Conservation (phyloP, 2,329 filamentous ascomycete genomes). For the Zymoseptoria passerinii region DNA sequence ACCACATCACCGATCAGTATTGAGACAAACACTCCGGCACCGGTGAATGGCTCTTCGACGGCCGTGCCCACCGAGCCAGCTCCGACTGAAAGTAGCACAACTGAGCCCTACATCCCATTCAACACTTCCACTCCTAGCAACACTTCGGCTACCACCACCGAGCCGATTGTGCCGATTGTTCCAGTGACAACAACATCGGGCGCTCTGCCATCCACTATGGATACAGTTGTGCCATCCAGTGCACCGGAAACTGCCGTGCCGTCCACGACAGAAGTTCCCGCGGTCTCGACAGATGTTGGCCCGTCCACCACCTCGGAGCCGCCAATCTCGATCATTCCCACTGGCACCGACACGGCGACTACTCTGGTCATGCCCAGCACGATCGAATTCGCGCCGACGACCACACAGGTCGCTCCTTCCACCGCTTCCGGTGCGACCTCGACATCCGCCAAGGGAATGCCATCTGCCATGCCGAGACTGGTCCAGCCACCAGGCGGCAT, state of each 20-base stretch:
- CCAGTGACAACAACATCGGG: not conserved
- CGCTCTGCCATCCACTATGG: not conserved
- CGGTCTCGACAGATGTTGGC: too few species aligned
- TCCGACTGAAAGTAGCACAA: not conserved
- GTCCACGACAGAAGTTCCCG: slow-evolving; percentile 1
- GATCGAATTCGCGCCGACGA: slow-evolving; percentile 50
- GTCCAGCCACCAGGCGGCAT: slow-evolving; percentile 62
- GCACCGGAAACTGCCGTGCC: slow-evolving; percentile 5
- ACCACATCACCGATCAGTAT: not conserved
- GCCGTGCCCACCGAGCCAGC: not conserved
- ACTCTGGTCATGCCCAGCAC: slow-evolving; percentile 50
- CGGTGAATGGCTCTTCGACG: not conserved
- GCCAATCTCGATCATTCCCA: slow-evolving; percentile 38
- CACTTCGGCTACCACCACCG: slow-evolving; percentile 2
- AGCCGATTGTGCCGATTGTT: not conserved
- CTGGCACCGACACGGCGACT: slow-evolving; percentile 39
- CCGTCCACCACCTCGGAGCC: slow-evolving; percentile 16
- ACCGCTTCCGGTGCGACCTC: slow-evolving; percentile 22
- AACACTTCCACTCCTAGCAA: slow-evolving; percentile 4
- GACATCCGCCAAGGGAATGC: slow-evolving; percentile 45
- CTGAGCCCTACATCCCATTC: not conserved
- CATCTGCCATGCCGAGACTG: slow-evolving; percentile 61
- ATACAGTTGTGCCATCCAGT: not conserved
- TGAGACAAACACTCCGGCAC: not conserved
- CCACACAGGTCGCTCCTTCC: slow-evolving; percentile 14